Evolutionary conservation across 225 moss, liverwort and hornwort species (phyloP).

Genomic region (Climacium dendroides): DNA sequence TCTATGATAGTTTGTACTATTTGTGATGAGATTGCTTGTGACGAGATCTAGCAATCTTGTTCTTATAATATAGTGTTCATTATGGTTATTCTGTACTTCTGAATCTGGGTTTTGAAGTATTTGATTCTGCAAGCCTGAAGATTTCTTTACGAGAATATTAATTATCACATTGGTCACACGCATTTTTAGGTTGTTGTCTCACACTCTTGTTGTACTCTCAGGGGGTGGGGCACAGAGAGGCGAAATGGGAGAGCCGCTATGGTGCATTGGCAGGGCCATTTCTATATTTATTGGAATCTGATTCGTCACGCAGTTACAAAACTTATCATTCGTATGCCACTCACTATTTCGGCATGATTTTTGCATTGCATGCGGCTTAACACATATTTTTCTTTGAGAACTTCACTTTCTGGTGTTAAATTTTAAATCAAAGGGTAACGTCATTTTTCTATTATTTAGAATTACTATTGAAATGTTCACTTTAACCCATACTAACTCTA

Average conservation of each 20-base stretch:
- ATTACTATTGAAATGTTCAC: neutral
- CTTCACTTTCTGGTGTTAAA: neutral
- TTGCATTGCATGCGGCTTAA: neutral
- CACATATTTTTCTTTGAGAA: neutral
- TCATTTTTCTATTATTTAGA: neutral
- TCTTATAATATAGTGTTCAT: neutral
- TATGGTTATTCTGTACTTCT: neutral
- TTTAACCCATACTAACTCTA: neutral
- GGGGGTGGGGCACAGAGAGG: constrained; percentile 93
- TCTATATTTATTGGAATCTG: constrained; percentile 65
- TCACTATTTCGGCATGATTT: neutral
- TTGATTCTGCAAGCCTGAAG: neutral
- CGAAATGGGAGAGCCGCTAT: constrained; percentile 78
- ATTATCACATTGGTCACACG: neutral
- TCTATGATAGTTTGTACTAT: neutral
- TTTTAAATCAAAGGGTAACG: neutral
- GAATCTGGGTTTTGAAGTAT: neutral
- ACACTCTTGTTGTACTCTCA: constrained; percentile 6
- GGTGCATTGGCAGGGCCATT: constrained; percentile 88
- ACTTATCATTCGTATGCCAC: constrained; percentile 63
- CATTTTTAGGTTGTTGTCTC: neutral
- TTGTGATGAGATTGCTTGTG: neutral
- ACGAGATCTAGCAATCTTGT: neutral
- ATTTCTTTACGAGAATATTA: neutral
- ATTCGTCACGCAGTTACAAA: constrained; percentile 60